Evolutionary conservation across 169 alveolate genomes (phyloP).

Genomic region (Eimeria falciformis): DNA sequence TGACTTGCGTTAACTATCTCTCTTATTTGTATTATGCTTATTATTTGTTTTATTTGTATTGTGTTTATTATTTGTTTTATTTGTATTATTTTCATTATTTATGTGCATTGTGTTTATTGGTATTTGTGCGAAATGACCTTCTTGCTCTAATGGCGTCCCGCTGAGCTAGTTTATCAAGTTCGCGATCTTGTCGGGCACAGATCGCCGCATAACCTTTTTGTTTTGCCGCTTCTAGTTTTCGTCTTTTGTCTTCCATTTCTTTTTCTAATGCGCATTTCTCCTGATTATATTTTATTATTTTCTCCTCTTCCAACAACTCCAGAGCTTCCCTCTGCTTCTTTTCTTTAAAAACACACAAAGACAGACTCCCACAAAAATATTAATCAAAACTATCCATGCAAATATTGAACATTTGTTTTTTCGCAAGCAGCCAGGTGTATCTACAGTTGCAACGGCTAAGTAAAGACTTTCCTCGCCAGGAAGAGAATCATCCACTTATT

Average conservation of each 20-base stretch:
- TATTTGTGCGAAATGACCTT: slow-evolving; percentile 54
- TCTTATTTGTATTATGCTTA: no score
- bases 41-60: no score
- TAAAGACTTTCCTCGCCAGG: no score
- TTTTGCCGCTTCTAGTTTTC: slow-evolving; percentile 85
- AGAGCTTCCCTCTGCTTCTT: slow-evolving; percentile 81
- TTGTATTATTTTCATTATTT: not conserved
- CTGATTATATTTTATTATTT: slow-evolving; percentile 86
- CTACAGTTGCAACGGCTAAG: no score
- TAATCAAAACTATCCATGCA: not conserved
- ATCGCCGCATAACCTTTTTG: slow-evolving; percentile 87
- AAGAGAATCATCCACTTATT: no score
- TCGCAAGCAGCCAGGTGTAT: not conserved
- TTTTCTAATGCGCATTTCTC: slow-evolving; percentile 80
- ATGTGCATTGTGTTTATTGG: no score
- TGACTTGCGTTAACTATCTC: no score
- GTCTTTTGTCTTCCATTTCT: slow-evolving; percentile 68
- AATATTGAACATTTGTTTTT: not conserved
- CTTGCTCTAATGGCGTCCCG: slow-evolving; percentile 88
- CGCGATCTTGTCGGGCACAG: slow-evolving; percentile 87
- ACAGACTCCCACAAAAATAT: no score
- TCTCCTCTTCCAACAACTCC: slow-evolving; percentile 82
- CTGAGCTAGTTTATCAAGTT: slow-evolving; percentile 87
- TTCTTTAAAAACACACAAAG: slow-evolving; percentile 75
- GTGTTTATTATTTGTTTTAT: not conserved